These are phyloP conservation scores for Coriaria nepalensis DNA, from an alignment of 306 rosid species.

Conservation along the genomic window DNA sequence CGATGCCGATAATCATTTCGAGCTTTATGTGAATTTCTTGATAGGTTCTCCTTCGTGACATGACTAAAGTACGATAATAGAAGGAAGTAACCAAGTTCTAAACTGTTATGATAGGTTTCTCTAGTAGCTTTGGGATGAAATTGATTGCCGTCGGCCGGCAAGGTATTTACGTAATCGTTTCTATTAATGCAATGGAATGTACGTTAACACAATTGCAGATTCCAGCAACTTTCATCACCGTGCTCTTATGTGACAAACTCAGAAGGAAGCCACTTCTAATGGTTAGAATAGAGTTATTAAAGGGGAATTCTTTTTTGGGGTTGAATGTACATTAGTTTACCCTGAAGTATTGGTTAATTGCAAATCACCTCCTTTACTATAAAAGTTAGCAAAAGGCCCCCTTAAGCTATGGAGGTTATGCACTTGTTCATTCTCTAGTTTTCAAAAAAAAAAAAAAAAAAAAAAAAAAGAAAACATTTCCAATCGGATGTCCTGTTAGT, in stretches of 20 bases:
- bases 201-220: not conserved
- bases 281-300: not conserved
- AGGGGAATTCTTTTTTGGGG: too few species aligned
- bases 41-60: too few species aligned
- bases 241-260: slow-evolving; percentile 16
- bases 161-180: slow-evolving; percentile 19
- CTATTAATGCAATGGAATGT: not conserved
- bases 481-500: too few species aligned
- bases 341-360: too few species aligned
- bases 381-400: too few species aligned
- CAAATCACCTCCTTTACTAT: too few species aligned
- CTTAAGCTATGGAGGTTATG: too few species aligned
- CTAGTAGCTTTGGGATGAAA: slow-evolving; percentile 56
- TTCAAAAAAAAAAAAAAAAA: too few species aligned
- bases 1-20: slow-evolving; percentile 60
- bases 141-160: slow-evolving; percentile 70
- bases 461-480: too few species aligned
- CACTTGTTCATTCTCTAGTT: too few species aligned
- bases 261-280: slow-evolving; percentile 24
- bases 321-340: too few species aligned
- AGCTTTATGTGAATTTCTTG: too few species aligned
- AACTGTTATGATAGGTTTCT: slow-evolving; percentile 49
- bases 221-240: slow-evolving; percentile 13
- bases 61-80: not conserved
- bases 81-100: slow-evolving; percentile 2